Evolutionary conservation across 768 basidiomycete species (phyloP), one percentile per base, ranked within the genome.

Genomic region (Bullera alba): DNA sequence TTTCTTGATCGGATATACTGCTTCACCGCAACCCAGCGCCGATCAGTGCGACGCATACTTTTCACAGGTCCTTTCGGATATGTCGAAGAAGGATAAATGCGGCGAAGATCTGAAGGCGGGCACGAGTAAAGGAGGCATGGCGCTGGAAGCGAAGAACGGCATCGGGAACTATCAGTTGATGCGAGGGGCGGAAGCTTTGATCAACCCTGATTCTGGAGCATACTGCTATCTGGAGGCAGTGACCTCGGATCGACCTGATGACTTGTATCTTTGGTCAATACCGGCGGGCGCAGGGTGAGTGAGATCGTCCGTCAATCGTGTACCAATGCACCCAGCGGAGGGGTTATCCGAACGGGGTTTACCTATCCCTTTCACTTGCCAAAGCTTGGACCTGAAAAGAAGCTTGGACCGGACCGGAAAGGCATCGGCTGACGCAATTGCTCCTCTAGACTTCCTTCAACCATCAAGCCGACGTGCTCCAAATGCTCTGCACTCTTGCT

Each of bases 151-250:
- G 0, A 27, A 48, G 21, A 27, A 21, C 4, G 63, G 63, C 12
- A 23, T 68, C 17, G 63, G 61, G 14, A 63, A 53, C 41, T 60
- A 62, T 38, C 51, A 27, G 21, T 34, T 68, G 5, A 57, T 68
- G 51, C 34, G 59, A 15, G 41, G 48, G 34, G 54, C 60, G 15
- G 55, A 49, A 8, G 48, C 38, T 0, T 39, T 68, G 42, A 19
- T 51, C 5, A 46, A 62, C 45, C 52, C 57, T 14, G 54, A 56
- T 30, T 51, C 54, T 12, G 66, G 66, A 4, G 41, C 26, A n/a
- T 65, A 60, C 46, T 68, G 66, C 48, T 68, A 63, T 46, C 46
- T 68, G 2, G 50, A 65, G 12, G 61, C 60, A n/a, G 34, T 68
- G 25, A 44, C 43, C 6, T 22, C 23, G 30, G 44, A 42, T 22